Conservation (phyloP, 768 basidiomycete species). For the Xerocomellus chrysenteron region DNA sequence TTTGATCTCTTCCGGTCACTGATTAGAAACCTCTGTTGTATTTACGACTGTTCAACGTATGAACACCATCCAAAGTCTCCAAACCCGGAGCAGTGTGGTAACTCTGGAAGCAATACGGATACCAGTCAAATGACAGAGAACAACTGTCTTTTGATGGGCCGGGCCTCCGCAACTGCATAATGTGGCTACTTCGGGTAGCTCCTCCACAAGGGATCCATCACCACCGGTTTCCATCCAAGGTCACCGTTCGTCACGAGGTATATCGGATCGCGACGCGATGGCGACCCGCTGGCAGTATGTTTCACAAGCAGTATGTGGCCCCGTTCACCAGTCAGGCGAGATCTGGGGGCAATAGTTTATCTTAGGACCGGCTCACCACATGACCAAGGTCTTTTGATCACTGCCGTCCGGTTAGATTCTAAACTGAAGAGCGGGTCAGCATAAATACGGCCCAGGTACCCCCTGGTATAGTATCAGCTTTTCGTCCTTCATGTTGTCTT, state of each 20-base stretch:
- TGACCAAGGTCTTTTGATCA: not conserved
- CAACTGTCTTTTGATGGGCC: not conserved
- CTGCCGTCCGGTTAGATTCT: not conserved
- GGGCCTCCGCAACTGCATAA: not conserved
- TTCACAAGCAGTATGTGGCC: not conserved
- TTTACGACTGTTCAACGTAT: not conserved
- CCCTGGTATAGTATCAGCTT: not conserved
- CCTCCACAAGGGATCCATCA: not conserved
- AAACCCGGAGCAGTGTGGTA: not conserved
- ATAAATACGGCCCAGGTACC: not conserved
- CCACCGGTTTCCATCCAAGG: not conserved
- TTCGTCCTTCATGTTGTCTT: constrained; percentile 17
- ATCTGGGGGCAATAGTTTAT: not conserved
- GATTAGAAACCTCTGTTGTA: not conserved
- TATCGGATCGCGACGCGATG: not conserved
- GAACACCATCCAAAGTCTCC: not conserved
- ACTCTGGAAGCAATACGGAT: not conserved
- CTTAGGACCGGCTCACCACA: not conserved
- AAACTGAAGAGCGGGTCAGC: not conserved
- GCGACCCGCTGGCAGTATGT: not conserved
- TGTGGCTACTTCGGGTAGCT: not conserved
- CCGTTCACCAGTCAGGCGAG: too few relatives aligned
- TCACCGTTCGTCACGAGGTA: not conserved
- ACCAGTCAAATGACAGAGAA: not conserved
- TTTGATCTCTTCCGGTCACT: too few relatives aligned